Percentiles rank a stretch among this genome's conserved stretches.
These are phyloP conservation scores for Epichloe sp. DNA, from an alignment of 2,329 filamentous ascomycete genomes.

Conservation along the genomic window DNA sequence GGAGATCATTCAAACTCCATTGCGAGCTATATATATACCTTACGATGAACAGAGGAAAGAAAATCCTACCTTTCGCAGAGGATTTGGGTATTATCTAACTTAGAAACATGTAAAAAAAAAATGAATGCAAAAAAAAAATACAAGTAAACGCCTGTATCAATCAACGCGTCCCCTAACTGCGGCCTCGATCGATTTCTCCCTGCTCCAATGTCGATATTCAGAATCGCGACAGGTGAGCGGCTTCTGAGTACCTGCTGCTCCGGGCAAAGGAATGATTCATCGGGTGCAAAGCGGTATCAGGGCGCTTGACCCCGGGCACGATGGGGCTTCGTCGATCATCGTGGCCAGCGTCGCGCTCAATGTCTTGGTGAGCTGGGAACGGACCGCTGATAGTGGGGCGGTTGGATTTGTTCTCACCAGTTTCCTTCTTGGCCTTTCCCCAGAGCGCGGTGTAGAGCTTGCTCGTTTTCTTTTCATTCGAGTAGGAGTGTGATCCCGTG, in stretches of 20 bases:
- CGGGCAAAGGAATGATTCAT: constrained; percentile 21
- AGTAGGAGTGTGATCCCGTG: constrained; percentile 27
- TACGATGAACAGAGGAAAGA: neutral
- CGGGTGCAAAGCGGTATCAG: constrained; percentile 45
- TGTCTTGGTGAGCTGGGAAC: constrained; percentile 18
- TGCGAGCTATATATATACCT: neutral
- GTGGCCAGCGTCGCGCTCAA: constrained; percentile 20
- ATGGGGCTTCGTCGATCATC: constrained; percentile 38
- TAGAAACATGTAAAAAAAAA: neutral
- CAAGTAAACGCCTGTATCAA: neutral
- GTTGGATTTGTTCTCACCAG: constrained; percentile 12
- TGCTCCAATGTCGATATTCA: constrained; percentile 11
- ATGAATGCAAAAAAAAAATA: too few species aligned
- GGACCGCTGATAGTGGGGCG: constrained; percentile 22
- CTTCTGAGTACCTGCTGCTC: constrained; percentile 33
- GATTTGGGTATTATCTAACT: constrained; percentile 4
- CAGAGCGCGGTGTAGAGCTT: constrained; percentile 22
- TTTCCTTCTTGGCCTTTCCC: constrained; percentile 13
- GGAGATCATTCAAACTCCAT: neutral
- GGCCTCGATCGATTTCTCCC: neutral
- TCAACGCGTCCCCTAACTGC: neutral
- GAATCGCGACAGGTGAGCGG: constrained; percentile 37
- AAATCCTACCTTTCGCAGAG: neutral
- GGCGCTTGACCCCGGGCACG: constrained; percentile 39
- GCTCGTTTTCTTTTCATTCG: constrained; percentile 26